These are phyloP conservation scores for Penicillium crustosum DNA, from an alignment of 2,329 filamentous ascomycete genomes.

Conservation along the genomic window DNA sequence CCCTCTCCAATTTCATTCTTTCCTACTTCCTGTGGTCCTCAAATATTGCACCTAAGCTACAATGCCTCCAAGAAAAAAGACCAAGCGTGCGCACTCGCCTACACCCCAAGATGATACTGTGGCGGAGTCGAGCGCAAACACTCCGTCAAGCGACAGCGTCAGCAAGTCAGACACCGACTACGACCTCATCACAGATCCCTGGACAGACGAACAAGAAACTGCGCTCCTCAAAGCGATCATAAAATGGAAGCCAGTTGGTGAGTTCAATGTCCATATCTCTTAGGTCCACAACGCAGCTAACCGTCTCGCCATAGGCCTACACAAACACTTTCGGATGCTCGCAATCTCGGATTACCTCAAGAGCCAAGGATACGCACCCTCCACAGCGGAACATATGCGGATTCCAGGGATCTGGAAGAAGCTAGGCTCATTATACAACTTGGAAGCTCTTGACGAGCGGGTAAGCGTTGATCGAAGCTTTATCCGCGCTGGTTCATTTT, in stretches of 20 bases:
- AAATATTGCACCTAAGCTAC: neutral
- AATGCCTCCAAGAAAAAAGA: conserved; percentile 61
- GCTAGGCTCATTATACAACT: conserved; percentile 77
- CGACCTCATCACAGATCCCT: conserved; percentile 66
- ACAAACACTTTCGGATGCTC: conserved; percentile 91
- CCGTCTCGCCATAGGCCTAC: conserved; percentile 60
- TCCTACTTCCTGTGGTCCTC: neutral
- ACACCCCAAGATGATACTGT: conserved; percentile 31
- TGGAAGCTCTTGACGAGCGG: conserved; percentile 81
- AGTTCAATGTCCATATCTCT: conserved; percentile 20
- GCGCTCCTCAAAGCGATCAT: conserved; percentile 92
- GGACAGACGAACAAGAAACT: conserved; percentile 94
- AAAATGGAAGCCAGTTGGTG: conserved; percentile 93
- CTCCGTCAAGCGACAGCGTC: conserved; percentile 32
- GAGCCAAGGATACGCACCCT: conserved; percentile 73
- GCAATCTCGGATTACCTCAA: conserved; percentile 77
- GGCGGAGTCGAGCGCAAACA: conserved; percentile 29
- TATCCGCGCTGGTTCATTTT: conserved; percentile 20
- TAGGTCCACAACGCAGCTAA: conserved; percentile 5
- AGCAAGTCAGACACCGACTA: conserved; percentile 41
- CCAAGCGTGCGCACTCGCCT: conserved; percentile 46
- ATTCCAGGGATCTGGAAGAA: conserved; percentile 93
- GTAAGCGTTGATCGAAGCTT: conserved; percentile 51
- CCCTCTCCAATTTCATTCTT: neutral
- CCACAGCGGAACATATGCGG: conserved; percentile 69